Evolutionary conservation across 2,329 filamentous ascomycete genomes (phyloP).

Genomic region (Penicillium nordicum): DNA sequence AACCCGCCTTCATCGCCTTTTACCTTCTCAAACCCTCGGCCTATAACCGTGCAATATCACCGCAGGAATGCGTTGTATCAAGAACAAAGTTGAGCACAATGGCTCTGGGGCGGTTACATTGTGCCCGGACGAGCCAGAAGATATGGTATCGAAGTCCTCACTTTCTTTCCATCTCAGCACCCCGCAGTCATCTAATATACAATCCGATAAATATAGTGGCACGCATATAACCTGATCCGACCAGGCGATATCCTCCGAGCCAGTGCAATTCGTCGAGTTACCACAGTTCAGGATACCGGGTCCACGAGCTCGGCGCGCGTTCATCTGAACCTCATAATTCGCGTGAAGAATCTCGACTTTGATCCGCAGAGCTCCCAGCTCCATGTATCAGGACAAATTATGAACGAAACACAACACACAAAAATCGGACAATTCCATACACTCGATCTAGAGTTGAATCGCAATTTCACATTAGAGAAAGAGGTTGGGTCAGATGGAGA

Average conservation of each 20-base stretch:
- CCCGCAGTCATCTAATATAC: conserved; percentile 7
- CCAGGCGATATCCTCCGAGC: conserved; percentile 63
- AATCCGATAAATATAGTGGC: conserved; percentile 53
- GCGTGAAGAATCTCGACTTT: conserved; percentile 65
- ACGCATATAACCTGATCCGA: conserved; percentile 70
- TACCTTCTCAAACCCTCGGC: background rate
- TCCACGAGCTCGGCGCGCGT: conserved; percentile 62
- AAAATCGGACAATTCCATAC: conserved; percentile 67
- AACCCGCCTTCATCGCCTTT: background rate
- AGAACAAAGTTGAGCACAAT: conserved; percentile 63
- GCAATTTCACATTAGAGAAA: conserved; percentile 87
- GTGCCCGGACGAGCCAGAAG: conserved; percentile 69
- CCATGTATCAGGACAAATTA: conserved; percentile 64
- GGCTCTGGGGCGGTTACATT: conserved; percentile 65
- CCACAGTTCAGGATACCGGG: conserved; percentile 58
- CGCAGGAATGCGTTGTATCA: conserved; percentile 62
- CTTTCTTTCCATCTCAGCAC: background rate
- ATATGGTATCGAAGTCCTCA: conserved; percentile 55
- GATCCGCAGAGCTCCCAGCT: conserved; percentile 65
- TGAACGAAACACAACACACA: conserved; percentile 64
- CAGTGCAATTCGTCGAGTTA: conserved; percentile 63
- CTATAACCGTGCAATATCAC: background rate
- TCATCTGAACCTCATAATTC: conserved; percentile 62
- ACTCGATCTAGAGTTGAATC: conserved; percentile 78
- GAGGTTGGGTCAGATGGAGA: conserved; percentile 50